Evolutionary conservation across 257 asterid species (phyloP), one percentile per base, ranked within the genome.

Genomic region (Primulina huaijiensis): DNA sequence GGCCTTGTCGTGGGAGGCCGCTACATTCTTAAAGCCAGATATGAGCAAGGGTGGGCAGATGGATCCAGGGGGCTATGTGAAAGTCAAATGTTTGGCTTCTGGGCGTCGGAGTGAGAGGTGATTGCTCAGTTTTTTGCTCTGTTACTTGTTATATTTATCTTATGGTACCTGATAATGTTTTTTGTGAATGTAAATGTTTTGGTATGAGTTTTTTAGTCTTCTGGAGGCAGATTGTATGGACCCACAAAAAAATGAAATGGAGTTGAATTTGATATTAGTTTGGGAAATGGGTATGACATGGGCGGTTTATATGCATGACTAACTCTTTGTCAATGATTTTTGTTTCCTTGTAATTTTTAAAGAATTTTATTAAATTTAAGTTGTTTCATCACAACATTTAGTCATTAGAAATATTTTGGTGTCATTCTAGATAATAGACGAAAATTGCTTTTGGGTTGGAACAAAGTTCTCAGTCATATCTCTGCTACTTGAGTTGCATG

Each of bases 41-140:
- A 93, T 76, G 67, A 93, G 97, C 82, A 85, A 85, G 64, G 89
- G 99, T 65, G 97, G 95, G 62, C 96, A 92, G 81, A 93, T 90
- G 97, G 97, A 93, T 80, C 99, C 97, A 1, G 96, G 94, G 74
- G 90, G 94, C 11, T 93, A 93, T 69, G 97, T 90, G 66, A 93
- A 93, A 82, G 95, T 93, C 23, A 90, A 93, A 80, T 90, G 99
- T 78, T 76, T 90, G 64, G 96, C 97, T 58, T 85, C 96, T 46
- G 99, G 99, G 60, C 84, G 65, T 76, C 95, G 95, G 37, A 86
- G 89, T 58, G 95, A 93, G 74, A 89, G 99, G 99, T 93, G 84
- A 78, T 60, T 64, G 50, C 77, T 78, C 66, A 9, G 38, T 33
- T 75, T 60, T 68, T 61, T 71, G 66, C 38, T 71, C 67, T 71